Percentiles rank a stretch among this genome's conserved stretches.
These are phyloP conservation scores for Raphanus hybrid DNA, from an alignment of 441 rosid species.

Conservation along the genomic window DNA sequence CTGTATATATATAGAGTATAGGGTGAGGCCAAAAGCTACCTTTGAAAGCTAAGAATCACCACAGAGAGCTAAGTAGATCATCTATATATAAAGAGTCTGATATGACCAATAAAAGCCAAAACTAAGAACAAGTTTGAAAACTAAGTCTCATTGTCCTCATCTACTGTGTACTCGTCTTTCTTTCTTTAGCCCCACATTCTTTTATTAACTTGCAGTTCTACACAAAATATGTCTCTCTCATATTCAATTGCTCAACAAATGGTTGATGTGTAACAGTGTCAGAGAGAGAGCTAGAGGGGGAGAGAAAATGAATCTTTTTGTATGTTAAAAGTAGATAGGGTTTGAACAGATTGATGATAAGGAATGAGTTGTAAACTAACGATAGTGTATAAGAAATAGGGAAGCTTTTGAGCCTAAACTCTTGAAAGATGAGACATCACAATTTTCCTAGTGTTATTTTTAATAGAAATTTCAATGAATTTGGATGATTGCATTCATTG, in stretches of 20 bases:
- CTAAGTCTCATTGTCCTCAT: conserved; percentile 46
- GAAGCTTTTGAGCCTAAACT: conserved; percentile 6
- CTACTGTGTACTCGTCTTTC: conserved; percentile 36
- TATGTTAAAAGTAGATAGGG: conserved; percentile 5
- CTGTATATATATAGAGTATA: conserved; percentile 33
- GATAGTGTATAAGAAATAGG: not conserved
- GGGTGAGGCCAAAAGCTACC: conserved; percentile 45
- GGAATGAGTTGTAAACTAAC: not conserved
- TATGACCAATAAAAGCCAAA: conserved; percentile 40
- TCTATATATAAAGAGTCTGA: conserved; percentile 40
- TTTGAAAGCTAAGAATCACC: conserved; percentile 42
- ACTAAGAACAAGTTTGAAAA: conserved; percentile 42
- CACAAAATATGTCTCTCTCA: conserved; percentile 22
- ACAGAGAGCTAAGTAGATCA: conserved; percentile 42
- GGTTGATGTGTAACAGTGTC: conserved; percentile 30
- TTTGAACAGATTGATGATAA: not conserved
- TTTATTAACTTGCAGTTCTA: conserved; percentile 45
- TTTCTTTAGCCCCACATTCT: conserved; percentile 44
- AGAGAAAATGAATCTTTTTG: not conserved
- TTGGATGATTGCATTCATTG: conserved; percentile 42
- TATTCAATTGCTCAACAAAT: conserved; percentile 42
- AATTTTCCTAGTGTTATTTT: not conserved
- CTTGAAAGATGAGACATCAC: not conserved
- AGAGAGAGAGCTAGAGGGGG: not conserved
- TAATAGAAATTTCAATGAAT: conserved; percentile 7